phyloP scores from a whole-genome alignment of 495 filamentous ascomycete genomes.

The Polyplosphaeria fusca region DNA sequence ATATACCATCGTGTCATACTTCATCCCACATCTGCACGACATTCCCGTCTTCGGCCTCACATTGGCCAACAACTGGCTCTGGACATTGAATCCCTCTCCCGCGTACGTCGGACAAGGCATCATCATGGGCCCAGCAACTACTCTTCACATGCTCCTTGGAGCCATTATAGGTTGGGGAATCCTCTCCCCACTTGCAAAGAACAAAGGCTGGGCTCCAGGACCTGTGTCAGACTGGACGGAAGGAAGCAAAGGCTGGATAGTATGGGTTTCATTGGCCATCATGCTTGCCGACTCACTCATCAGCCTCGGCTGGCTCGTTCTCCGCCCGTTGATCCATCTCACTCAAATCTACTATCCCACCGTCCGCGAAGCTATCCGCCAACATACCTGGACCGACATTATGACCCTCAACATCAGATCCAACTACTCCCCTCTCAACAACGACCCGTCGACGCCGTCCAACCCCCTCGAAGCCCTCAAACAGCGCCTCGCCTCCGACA shows the following conservation, averaged over 20 bases:
- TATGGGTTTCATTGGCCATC: conserved; percentile 91
- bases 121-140: conserved; percentile 88
- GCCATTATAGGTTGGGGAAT: conserved; percentile 89
- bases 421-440: conserved; percentile 30
- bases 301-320: conserved; percentile 76
- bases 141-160: conserved; percentile 91
- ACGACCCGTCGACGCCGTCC: conserved; percentile 19
- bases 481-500: conserved; percentile 21
- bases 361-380: conserved; percentile 28
- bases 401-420: conserved; percentile 28
- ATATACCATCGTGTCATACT: conserved; percentile 85
- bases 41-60: conserved; percentile 77
- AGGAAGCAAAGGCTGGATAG: conserved; percentile 96
- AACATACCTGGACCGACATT: conserved; percentile 34
- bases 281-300: conserved; percentile 94
- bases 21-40: conserved; percentile 78
- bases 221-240: conserved; percentile 80
- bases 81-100: conserved; percentile 92
- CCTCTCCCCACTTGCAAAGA: conserved; percentile 82
- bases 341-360: conserved; percentile 40
- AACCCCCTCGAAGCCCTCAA: conserved; percentile 19
- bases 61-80: conserved; percentile 80
- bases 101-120: conserved; percentile 88
- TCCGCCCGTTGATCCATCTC: conserved; percentile 55
- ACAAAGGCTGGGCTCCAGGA: conserved; percentile 83